Base-by-base conservation (phyloP, 2,329 filamentous ascomycete species). In the Paracorniculantispora psalliotae region DNA sequence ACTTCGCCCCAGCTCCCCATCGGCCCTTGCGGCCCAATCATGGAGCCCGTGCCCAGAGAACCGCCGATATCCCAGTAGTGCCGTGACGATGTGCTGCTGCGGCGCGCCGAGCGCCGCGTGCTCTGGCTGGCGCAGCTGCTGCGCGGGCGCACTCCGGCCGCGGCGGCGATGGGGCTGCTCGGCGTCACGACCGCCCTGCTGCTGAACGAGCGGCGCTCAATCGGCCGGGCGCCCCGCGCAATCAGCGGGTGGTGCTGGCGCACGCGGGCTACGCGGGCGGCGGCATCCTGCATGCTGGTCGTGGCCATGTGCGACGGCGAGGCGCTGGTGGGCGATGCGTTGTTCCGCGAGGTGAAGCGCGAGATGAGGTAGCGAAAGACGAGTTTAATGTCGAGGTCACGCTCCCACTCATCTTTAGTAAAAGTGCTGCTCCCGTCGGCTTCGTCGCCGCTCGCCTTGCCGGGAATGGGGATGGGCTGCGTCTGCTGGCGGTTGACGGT, bases 41-140 rank as follows among this genome's bases (percentile, higher is more conserved):
- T 79, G 63, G 87, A 90, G 3, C 88, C 88, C 58, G 89, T 92
- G 2, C 89, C 90, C 25, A 91, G 82, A 66, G 86, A 92, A 6
- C 86, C 89, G 26, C 91, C 91, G 64, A 96, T 84, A 71, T 96
- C 92, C 92, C 92, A 97, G 72, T 96, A 97, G 70, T 96, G 91
- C 56, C 91, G 79, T 48, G 87, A 90, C 47, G 89, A 92, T 35
- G 85, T 82, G 63, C 84, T 87, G 66, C 85, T 90, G 55, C 82
- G 79, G 67, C 81, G 80, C 41, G 84, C 86, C 35, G 85, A 90
- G 65, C 87, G 85, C 70, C 88, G 87, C 8, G 90, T 91, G 72
- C 90, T 96, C 74, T 96, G 91, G 69, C 90, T 96, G 4, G 91
- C 91, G 71, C 91, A 96, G 71, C 90, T 96, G 60, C 85, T 75